Evolutionary conservation across 2,329 filamentous ascomycete genomes (phyloP).

Genomic region (Penicillium vulpinum): DNA sequence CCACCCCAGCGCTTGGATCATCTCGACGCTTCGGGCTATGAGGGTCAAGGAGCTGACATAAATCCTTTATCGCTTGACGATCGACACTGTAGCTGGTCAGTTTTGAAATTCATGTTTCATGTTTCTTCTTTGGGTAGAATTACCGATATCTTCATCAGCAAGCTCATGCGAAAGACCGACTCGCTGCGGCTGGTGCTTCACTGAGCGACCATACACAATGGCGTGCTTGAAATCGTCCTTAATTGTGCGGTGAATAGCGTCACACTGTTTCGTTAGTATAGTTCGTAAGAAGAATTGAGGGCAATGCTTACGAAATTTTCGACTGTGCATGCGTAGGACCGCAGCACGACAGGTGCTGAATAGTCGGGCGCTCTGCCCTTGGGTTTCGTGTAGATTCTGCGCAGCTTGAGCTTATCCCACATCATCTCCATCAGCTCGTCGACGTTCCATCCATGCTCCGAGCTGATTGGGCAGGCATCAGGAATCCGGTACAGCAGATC

Average conservation of each 20-base stretch:
- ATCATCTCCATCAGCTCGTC: constrained; percentile 96
- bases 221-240: constrained; percentile 93
- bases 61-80: constrained; percentile 64
- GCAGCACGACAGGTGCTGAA: constrained; percentile 82
- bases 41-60: constrained; percentile 21
- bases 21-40: constrained; percentile 30
- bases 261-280: constrained; percentile 64
- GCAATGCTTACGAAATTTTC: constrained; percentile 85
- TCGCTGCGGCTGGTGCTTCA: constrained; percentile 97
- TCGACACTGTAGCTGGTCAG: constrained; percentile 55
- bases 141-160: constrained; percentile 95
- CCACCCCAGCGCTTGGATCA: constrained; percentile 25
- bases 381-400: constrained; percentile 95
- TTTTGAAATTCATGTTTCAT: constrained; percentile 4
- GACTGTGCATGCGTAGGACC: constrained; percentile 77
- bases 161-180: constrained; percentile 90
- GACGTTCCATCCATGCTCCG: constrained; percentile 96
- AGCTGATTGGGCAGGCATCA: constrained; percentile 94
- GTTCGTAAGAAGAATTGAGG: background rate
- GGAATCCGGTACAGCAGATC: constrained; percentile 96
- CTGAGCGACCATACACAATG: constrained; percentile 94
- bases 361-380: constrained; percentile 96
- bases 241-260: constrained; percentile 94
- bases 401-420: constrained; percentile 95
- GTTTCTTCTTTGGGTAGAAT: constrained; percentile 37